phyloP scores from a whole-genome alignment of 1,284 basidiomycete genomes.

The Apiotrichum sp. region DNA sequence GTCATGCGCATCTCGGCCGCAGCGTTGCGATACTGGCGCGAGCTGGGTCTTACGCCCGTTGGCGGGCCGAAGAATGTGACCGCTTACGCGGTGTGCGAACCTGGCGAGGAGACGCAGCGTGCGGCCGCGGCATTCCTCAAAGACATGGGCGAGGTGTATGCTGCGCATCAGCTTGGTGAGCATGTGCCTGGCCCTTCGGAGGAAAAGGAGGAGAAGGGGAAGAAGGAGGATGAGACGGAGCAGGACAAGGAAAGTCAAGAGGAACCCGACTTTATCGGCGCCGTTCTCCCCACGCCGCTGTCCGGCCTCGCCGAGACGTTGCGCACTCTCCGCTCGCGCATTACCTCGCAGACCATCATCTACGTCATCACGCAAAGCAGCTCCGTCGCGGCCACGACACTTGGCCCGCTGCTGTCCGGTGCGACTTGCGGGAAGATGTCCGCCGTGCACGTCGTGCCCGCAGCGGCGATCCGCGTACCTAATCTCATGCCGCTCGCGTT shows the following conservation, averaged over 20 bases:
- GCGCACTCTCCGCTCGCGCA: background rate
- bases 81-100: slow-evolving; percentile 24
- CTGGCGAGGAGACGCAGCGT: slow-evolving; percentile 1
- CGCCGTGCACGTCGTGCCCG: slow-evolving; percentile 7
- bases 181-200: slow-evolving; percentile 2
- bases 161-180: slow-evolving; percentile 13
- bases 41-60: slow-evolving; percentile 35
- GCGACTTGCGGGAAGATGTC: background rate
- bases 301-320: background rate
- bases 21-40: slow-evolving; percentile 34
- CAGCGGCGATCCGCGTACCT: background rate
- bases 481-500: slow-evolving; percentile 22
- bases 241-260: no score
- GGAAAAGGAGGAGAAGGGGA: background rate
- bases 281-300: background rate
- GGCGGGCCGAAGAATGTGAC: slow-evolving; percentile 35
- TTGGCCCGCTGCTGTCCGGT: background rate
- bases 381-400: background rate
- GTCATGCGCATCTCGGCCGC: slow-evolving; percentile 31
- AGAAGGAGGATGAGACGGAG: background rate
- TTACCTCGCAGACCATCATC: slow-evolving; percentile 2
- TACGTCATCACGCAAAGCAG: slow-evolving; percentile 9
- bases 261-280: background rate
- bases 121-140: slow-evolving; percentile 16
- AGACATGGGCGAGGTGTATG: slow-evolving; percentile 16